Percentiles rank a stretch among this genome's conserved stretches.
These are phyloP conservation scores for Trichoderma sp. DNA, from an alignment of 2,329 filamentous ascomycete genomes.

Conservation along the genomic window DNA sequence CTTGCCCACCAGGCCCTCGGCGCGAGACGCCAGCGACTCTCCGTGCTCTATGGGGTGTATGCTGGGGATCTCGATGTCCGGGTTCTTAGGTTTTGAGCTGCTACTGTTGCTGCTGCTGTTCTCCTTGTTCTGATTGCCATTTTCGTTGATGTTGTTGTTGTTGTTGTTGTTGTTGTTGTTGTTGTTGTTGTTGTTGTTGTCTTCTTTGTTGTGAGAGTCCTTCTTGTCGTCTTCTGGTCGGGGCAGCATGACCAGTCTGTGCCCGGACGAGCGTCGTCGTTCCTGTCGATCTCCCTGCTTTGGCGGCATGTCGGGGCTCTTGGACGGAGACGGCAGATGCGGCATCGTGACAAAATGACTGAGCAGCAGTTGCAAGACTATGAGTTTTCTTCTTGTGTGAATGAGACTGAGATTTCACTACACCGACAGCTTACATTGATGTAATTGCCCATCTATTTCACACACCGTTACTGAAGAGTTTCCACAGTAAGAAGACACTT, in stretches of 20 bases:
- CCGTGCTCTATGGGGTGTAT: conserved; percentile 45
- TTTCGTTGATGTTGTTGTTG: neutral
- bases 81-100: neutral
- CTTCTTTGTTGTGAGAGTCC: neutral
- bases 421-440: neutral
- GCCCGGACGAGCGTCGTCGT: conserved; percentile 9
- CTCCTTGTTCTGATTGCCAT: neutral
- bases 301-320: conserved; percentile 11
- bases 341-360: conserved; percentile 1
- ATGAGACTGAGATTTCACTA: neutral
- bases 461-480: no score
- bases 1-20: conserved; percentile 50
- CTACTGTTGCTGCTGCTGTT: neutral
- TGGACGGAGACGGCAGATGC: conserved; percentile 7
- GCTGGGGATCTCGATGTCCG: conserved; percentile 43
- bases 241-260: conserved; percentile 25
- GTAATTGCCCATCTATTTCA: neutral
- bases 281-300: conserved; percentile 16
- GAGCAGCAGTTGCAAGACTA: neutral
- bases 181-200: neutral
- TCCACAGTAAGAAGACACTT: no score
- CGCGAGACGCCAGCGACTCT: conserved; percentile 41
- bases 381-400: neutral
- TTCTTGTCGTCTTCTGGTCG: conserved; percentile 14
- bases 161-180: neutral